Evolutionary conservation across 257 asterid species (phyloP).

Genomic region (Fraxinus excelsior): DNA sequence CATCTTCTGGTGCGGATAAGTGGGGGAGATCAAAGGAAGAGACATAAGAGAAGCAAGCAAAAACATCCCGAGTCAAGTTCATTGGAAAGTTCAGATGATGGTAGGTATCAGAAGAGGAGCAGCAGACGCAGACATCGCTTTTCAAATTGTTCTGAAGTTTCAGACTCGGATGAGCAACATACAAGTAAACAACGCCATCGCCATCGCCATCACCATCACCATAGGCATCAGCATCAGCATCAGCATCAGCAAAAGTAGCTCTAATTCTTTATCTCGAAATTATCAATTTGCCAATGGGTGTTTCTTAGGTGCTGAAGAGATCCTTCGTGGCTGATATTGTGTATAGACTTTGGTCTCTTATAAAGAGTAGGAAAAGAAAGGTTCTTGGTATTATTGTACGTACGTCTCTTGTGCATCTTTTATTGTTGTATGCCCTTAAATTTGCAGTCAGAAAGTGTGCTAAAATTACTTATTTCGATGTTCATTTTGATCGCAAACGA

Average conservation of each 20-base stretch:
- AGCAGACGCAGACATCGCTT: constrained; percentile 32
- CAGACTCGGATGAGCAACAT: constrained; percentile 33
- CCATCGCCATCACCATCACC: not conserved
- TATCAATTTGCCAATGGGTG: not conserved
- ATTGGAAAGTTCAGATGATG: constrained; percentile 48
- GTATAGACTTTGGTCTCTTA: not conserved
- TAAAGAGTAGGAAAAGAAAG: not conserved
- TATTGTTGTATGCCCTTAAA: not conserved
- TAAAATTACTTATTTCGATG: not conserved
- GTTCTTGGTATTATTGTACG: not conserved
- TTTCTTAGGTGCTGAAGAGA: not conserved
- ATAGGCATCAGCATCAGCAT: no score
- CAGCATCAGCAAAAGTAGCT: not conserved
- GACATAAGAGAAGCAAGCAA: constrained; percentile 41
- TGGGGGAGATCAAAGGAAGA: constrained; percentile 37
- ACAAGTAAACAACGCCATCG: constrained; percentile 23
- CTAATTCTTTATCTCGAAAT: not conserved
- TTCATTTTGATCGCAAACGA: not conserved
- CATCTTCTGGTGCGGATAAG: constrained; percentile 45
- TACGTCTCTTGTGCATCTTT: not conserved
- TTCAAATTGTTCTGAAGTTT: constrained; percentile 37
- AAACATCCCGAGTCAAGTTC: constrained; percentile 41
- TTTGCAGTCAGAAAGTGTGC: not conserved
- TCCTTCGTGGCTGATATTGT: not conserved
- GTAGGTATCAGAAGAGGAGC: constrained; percentile 44